Evolutionary conservation across 352 stramenopile genomes (phyloP).

Genomic region (Globisporangium spinosum): DNA sequence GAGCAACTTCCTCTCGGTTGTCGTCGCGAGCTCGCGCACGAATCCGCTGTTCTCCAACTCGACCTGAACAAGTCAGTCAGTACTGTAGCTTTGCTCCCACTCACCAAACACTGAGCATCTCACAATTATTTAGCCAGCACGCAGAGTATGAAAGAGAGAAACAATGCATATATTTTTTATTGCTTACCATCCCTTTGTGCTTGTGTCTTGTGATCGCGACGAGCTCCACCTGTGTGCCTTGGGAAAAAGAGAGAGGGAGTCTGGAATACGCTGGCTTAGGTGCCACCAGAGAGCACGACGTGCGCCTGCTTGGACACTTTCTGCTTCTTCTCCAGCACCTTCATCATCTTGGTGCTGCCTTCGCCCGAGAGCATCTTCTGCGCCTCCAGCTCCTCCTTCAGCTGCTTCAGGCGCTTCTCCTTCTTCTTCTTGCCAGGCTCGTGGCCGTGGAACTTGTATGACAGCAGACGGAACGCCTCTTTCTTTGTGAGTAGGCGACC

Average conservation of each 20-base stretch:
- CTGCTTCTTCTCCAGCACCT: conserved; percentile 82
- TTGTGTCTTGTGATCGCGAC: background rate
- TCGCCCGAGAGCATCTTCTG: conserved; percentile 75
- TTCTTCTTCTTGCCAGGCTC: conserved; percentile 97
- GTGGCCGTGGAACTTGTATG: conserved; percentile 98
- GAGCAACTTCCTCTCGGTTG: conserved; percentile 46
- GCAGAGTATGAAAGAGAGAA: conserved; percentile 1
- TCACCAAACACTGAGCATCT: background rate
- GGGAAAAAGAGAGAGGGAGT: background rate
- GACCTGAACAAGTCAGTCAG: conserved; percentile 4
- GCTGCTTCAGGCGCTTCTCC: conserved; percentile 90
- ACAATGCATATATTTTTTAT: conserved; percentile 16
- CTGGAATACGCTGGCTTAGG: conserved; percentile 15
- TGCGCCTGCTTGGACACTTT: conserved; percentile 77
- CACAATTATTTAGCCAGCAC: background rate
- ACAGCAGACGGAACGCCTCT: conserved; percentile 96
- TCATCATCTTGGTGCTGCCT: conserved; percentile 83
- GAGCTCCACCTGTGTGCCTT: background rate
- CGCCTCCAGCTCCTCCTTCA: conserved; percentile 78
- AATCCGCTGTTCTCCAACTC: conserved; percentile 43
- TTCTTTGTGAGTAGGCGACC: conserved; percentile 96
- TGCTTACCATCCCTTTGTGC: conserved; percentile 16
- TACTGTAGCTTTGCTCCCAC: background rate
- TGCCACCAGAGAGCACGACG: conserved; percentile 73
- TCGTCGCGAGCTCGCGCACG: conserved; percentile 53